Base-by-base conservation (phyloP, 306 rosid species). In the Vigna nakashimae region DNA sequence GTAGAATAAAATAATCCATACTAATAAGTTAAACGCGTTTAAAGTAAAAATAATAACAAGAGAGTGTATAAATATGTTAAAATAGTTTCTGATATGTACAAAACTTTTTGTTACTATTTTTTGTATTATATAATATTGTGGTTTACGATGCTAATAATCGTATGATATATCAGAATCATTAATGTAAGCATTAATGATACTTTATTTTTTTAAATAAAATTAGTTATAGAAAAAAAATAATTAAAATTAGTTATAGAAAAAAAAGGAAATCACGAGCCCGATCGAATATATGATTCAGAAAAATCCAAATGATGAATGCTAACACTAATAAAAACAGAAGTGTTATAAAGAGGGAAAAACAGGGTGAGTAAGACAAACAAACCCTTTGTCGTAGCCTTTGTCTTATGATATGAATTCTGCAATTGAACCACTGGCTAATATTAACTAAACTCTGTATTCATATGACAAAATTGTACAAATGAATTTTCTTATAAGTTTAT, bases 341-440 rank as follows among this genome's bases (percentile, higher is more conserved):
- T 46, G 59, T 26, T 58, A 45, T 2, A 55, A 49, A 22, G 28
- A 26, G 32, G 28, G 15, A 42, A 30, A 40, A 43, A 30, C 4
- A 17, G 3, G 22, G 46, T 4, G 66, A 13, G 10, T 56, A 42
- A 17, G 50, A 68, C 69, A 65, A 68, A 42, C 9, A 66, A 18
- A 17, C 10, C 32, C 55, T 26, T 58, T 46, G 32, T 24, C 12
- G 26, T 65, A 18, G 0, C 32, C 55, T 26, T 59, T 46, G 43
- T n/a, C 12, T n/a, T 65, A 15, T 42, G 1, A 42, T 8, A 17
- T 74, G 34, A 49, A 43, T 66, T 73, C 24, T 45, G 15, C 42
- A 48, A 59, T 14, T 62, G 52, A 77, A n/a, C 72, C 75, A 46
- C 68, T 24, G 17, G 24, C 13, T 46, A 13, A 55, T 38, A 20